Base-by-base conservation (phyloP, 164 flowering plant genomes). In the Dillenia turbinata region DNA sequence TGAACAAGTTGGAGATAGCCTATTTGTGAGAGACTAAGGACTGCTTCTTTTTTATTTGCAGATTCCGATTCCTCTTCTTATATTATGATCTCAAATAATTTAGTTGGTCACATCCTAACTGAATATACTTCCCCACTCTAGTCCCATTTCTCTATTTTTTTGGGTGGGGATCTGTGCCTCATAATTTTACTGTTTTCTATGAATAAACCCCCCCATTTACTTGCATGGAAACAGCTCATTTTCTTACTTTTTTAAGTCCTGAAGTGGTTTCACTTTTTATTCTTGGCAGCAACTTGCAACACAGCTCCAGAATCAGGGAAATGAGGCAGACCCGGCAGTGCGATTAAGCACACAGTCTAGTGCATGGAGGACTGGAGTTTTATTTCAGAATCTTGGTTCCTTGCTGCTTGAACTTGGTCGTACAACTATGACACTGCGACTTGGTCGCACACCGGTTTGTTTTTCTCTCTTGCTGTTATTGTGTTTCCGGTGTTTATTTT, bases 381-480 rank as follows among this genome's bases (percentile, higher is more conserved):
- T 82, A 17, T 52, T 88, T 51, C 89, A 87, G 59, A 85, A 86
- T 69, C 67, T 90, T 50, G 97, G 98, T 65, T 85, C 96, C 51
- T 66, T 84, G 71, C 67, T 93, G 16, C 94, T 90, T 59, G 98
- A 90, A 75, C 88, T 93, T 67, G 98, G 97, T 56, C 93, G 97
- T 14, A 75, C 97, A 68, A 83, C 75, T 51, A 88, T 84, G 94
- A 90, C 94, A 43, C 33, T 88, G 63, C 79, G 87, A 69, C 71
- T 88, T 75, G 98, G 98, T 54, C 83, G 74, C 62, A 72, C 81
- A 57, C 87, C 96, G 52, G 97, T 90, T 73, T 1, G 92, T 73
- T 65, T 22, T 40, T 58, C 55, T 47, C 48, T 11, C 15, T 65
- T 61, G 49, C 26, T 12, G 26, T 56, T 3, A 14, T 33, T 49